Evolutionary conservation across 2,329 filamentous ascomycete genomes (phyloP), one percentile per base, ranked within the genome.

Genomic region (Niveomyces coronatus): DNA sequence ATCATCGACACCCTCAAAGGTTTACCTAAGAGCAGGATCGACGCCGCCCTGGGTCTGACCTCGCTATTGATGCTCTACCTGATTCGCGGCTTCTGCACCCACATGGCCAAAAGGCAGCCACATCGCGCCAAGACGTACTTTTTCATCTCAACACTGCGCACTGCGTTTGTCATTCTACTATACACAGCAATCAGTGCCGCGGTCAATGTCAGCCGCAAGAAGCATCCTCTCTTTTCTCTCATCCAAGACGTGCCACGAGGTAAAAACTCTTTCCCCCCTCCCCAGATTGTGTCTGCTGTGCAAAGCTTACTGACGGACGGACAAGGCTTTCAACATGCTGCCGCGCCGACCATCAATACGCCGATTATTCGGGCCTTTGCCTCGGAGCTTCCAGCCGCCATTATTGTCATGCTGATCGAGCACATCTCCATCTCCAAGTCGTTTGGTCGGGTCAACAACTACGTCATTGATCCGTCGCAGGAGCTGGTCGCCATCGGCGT

Each of bases 361-460:
- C 58, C 68, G 0, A 74, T 95, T 36, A 73, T 94, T 53, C 69
- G 64, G 2, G 63, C 75, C 1, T 86, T 94, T 52, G 68, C 73
- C 1, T 67, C 68, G 30, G 72, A 95, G 46, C 66, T 96, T 4
- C 91, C 91, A 0, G 83, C 84, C 7, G 81, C 83, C 1, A 79
- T 95, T 37, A 94, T 96, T 47, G 88, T 98, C n/a, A 70, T 96
- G 41, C 70, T 96, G 24, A 93, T 96, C 44, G 91, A 96, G 61
- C 89, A 96, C 56, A 94, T 96, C 50, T 87, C 89, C 33, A 95
- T 96, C 45, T 86, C 88, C 14, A 98, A 96, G 59, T 95, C 89
- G 0, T 96, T 98, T 49, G 91, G 91, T 9, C 76, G 89, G 42
- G 76, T 95, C 50, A 96, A 95, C 67, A 94, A 94, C 64, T 98